Evolutionary conservation across 2,329 filamentous ascomycete species (phyloP).

Genomic region (Onygena corvina): DNA sequence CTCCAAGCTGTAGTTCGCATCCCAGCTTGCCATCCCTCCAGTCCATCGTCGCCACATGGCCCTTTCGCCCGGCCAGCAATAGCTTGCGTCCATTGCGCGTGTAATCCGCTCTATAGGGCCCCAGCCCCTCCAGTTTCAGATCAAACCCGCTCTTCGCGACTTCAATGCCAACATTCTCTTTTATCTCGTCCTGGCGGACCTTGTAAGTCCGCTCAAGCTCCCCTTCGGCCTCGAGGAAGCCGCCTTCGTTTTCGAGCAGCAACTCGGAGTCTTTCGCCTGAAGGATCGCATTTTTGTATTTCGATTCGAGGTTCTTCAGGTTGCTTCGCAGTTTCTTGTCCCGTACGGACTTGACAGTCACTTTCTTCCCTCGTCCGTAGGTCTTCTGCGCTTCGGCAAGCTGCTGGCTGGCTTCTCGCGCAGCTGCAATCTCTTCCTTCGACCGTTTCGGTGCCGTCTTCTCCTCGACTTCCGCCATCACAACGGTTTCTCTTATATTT

Average conservation of each 20-base stretch:
- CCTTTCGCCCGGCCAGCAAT: slow-evolving; percentile 76
- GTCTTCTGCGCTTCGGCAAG: slow-evolving; percentile 49
- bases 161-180: slow-evolving; percentile 59
- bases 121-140: slow-evolving; percentile 66
- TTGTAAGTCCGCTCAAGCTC: slow-evolving; percentile 88
- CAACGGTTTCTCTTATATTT: too few relatives aligned
- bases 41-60: slow-evolving; percentile 92
- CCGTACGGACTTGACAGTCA: slow-evolving; percentile 59
- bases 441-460: slow-evolving; percentile 13
- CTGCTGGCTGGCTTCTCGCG: slow-evolving; percentile 31
- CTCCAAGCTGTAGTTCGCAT: slow-evolving; percentile 79
- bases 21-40: slow-evolving; percentile 86
- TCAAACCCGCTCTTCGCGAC: slow-evolving; percentile 91
- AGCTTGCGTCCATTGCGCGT: slow-evolving; percentile 78
- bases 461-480: slow-evolving; percentile 15
- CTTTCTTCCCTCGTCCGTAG: slow-evolving; percentile 73
- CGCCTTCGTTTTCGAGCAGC: slow-evolving; percentile 70
- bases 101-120: slow-evolving; percentile 82
- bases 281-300: slow-evolving; percentile 67
- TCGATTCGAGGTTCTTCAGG: slow-evolving; percentile 63
- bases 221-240: slow-evolving; percentile 77
- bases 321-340: slow-evolving; percentile 85
- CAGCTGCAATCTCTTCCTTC: slow-evolving; percentile 17
- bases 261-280: slow-evolving; percentile 94
- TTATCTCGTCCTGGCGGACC: slow-evolving; percentile 78